Conservation (phyloP, 192 early-diverging fungal species). For the Gonapodya prolifera region DNA sequence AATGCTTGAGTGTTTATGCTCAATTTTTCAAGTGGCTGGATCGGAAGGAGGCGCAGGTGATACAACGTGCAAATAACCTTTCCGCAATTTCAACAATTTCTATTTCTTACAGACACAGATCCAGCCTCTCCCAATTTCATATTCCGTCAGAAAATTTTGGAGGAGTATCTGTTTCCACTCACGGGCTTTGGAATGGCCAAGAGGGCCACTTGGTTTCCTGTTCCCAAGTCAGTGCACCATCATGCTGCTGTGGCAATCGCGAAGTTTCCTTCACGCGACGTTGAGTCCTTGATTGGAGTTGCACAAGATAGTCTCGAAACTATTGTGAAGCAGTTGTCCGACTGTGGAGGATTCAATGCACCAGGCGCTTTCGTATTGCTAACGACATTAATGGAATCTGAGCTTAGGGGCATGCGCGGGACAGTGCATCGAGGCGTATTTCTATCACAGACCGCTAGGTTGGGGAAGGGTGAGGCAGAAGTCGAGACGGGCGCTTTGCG, state of each 20-base stretch:
- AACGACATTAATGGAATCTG: not conserved
- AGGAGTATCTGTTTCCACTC: not conserved
- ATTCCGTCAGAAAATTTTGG: not conserved
- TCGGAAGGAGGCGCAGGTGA: not conserved
- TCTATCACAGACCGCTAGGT: not conserved
- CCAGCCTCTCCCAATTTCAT: not conserved
- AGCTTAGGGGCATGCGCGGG: not conserved
- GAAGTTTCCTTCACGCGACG: not conserved
- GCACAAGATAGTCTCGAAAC: not conserved
- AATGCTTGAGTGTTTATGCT: not conserved
- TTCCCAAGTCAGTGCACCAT: not conserved
- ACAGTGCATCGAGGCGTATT: not conserved
- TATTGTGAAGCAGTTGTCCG: not conserved
- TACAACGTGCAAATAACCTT: not conserved
- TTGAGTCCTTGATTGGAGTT: not conserved
- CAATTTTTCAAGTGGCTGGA: not conserved
- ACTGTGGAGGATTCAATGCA: not conserved
- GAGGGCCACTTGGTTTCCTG: not conserved
- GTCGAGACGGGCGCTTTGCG: not conserved
- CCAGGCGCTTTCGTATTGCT: not conserved
- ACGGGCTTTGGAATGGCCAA: not conserved
- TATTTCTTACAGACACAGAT: not conserved
- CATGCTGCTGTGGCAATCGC: not conserved
- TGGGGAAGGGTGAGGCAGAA: not conserved
- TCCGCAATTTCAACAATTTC: not conserved